Base-by-base conservation (phyloP, 2,329 filamentous ascomycete genomes). In the Rachicladosporium sp. region DNA sequence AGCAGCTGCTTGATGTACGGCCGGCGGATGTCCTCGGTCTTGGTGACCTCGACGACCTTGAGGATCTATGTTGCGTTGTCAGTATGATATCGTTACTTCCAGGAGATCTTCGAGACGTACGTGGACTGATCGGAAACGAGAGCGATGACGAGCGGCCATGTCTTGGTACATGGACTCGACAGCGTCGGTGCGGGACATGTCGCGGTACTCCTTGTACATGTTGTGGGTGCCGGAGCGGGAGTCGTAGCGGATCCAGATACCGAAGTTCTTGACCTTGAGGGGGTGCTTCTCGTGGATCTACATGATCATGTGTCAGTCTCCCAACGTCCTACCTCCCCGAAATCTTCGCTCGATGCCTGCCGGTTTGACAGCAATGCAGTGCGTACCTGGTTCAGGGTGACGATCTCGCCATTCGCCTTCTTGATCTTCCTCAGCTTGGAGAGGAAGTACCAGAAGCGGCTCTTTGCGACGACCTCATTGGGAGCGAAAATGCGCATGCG, bases 161-260 rank as follows among this genome's bases (percentile, higher is more conserved):
- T 98, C 91, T 72, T 91, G 84, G 82, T 98, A 98, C 66, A 98
- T 80, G 57, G 89, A 73, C 73, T 96, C 84, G 62, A 96, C 89
- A 55, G 91, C 91, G 57, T 91, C 89, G 63, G 82, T 84, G 70
- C 91, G 79, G 67, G 84, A 89, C 78, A 96, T 84, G 78, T 96
- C 91, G 67, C 91, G 85, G 83, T 95, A 96, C 82, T 98, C 91
- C 82, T 96, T 96, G 86, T 98, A 98, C 91, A 98, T 98, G 83
- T 98, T 98, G 87, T 98, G 91, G 62, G 91, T 98, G 61, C 91
- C 91, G 61, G 91, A 96, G 71, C 91, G 89, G 50, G 93, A 98
- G 75, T 98, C 89, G 76, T 98, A 98, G 67, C 93, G 88, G 74
- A 98, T 82, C 93, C 93, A 98, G 80, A 98, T 81, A 69, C 91